Percentiles rank a stretch among this genome's conserved stretches.
Conservation (phyloP, 768 basidiomycete genomes). For the Suillus sp. region DNA sequence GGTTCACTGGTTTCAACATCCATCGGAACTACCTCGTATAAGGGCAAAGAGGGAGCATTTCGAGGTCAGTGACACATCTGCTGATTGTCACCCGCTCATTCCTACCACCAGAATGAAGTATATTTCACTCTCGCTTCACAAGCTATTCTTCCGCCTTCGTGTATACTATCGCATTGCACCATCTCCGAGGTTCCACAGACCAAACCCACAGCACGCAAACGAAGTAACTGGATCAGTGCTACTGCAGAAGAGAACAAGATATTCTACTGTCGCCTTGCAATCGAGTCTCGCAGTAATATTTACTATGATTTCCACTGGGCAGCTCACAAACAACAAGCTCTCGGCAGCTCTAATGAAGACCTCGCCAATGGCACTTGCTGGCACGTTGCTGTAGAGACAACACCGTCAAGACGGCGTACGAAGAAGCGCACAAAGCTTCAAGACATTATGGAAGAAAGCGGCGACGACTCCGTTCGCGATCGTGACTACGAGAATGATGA, state of each 20-base stretch:
- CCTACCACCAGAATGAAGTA: conserved; percentile 63
- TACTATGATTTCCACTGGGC: conserved; percentile 68
- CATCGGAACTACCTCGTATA: conserved; percentile 59
- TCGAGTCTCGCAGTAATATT: conserved; percentile 58
- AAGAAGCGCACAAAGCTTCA: conserved; percentile 24
- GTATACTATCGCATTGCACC: conserved; percentile 53
- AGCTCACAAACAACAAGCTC: conserved; percentile 43
- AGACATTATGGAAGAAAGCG: conserved; percentile 25
- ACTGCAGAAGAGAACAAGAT: conserved; percentile 23
- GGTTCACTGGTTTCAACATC: conserved; percentile 78
- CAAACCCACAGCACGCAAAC: conserved; percentile 19
- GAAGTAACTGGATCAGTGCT: conserved; percentile 24
- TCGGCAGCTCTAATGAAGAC: conserved; percentile 30
- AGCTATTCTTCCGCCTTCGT: conserved; percentile 51
- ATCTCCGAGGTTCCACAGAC: conserved; percentile 37
- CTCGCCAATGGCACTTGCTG: conserved; percentile 45
- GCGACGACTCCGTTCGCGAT: conserved; percentile 11
- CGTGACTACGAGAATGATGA: conserved; percentile 29
- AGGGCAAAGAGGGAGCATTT: conserved; percentile 61
- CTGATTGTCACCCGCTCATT: conserved; percentile 1
- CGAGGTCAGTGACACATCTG: conserved; percentile 45
- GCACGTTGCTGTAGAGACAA: conserved; percentile 41
- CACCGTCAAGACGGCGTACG: conserved; percentile 12
- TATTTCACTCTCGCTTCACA: conserved; percentile 61
- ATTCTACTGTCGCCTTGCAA: conserved; percentile 62